Percentiles rank a stretch among this genome's conserved stretches.
Conservation (phyloP, 371 early-diverging fungal genomes). For the Lichtheimia ornata region DNA sequence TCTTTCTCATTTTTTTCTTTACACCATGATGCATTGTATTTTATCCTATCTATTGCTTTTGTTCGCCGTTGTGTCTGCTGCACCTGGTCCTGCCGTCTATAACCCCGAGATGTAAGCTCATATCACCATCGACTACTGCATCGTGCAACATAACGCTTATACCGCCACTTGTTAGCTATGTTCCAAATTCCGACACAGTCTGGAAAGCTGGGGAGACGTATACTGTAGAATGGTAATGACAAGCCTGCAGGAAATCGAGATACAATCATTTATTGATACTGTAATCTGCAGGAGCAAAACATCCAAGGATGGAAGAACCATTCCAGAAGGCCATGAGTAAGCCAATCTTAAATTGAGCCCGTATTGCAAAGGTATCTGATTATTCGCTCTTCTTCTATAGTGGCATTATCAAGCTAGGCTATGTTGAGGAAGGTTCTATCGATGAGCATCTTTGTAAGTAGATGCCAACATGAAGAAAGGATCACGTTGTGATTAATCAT, state of each 20-base stretch:
- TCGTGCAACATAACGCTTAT: neutral
- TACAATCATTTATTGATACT: neutral
- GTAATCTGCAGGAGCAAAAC: slow-evolving; percentile 10
- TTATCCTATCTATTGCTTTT: neutral
- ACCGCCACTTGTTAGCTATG: slow-evolving; percentile 2
- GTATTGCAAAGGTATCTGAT: neutral
- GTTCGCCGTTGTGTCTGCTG: neutral
- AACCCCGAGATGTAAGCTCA: slow-evolving; percentile 17
- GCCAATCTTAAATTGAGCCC: neutral
- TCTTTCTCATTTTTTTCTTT: neutral
- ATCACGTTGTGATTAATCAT: neutral
- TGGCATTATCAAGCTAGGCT: slow-evolving; percentile 41
- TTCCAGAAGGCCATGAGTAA: slow-evolving; percentile 19
- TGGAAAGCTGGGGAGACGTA: slow-evolving; percentile 25
- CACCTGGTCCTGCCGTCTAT: slow-evolving; percentile 16
- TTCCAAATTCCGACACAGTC: slow-evolving; percentile 14
- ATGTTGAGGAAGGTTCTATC: slow-evolving; percentile 25
- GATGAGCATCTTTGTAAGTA: slow-evolving; percentile 40
- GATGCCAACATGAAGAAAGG: neutral
- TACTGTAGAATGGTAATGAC: slow-evolving; percentile 24
- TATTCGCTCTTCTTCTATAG: neutral
- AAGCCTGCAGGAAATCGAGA: neutral
- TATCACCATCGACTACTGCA: neutral
- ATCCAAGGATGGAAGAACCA: slow-evolving; percentile 6
- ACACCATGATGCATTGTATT: neutral